Base-by-base conservation (phyloP, 129 eudicot species). In the Glebionis coronaria region DNA sequence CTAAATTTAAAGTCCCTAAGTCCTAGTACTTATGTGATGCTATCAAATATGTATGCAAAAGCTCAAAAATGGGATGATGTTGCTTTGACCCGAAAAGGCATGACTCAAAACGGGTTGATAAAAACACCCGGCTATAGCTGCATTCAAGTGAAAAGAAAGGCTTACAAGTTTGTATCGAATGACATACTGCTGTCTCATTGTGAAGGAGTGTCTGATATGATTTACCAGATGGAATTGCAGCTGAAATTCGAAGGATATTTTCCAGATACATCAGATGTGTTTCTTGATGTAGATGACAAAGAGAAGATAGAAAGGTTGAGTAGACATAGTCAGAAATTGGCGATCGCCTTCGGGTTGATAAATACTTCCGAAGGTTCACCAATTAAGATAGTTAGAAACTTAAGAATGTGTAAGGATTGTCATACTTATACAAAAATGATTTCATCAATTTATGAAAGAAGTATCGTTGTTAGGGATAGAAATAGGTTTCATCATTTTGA, bases 361-460 rank as follows among this genome's bases (percentile, higher is more conserved):
- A 75, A 81, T 55, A 82, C 89, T 21, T 47, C 88, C 52, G 40
- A 78, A 35, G 78, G 70, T 51, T 77, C 82, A 58, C 71, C 76
- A 2, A 66, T 91, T 50, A 85, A 88, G 62, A 83, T 91, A 77
- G 96, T 85, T 59, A 91, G 96, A 70, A 91, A 80, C 80, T 73
- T 83, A 77, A 83, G 87, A 69, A 88, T 85, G 96, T 91, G 98
- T 54, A 77, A 79, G 61, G 98, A 91, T 74, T 84, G 96, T 83
- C 98, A 91, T 68, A 68, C 80, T 28, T 91, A 79, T 76, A 83
- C 96, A 7, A 92, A 92, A 71, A 46, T 88, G 40, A 84, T 92
- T 46, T 88, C 98, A 9, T 75, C 47, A 46, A 79, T 92, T 60
- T 92, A 80, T 54, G 84, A 82, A 76, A 67, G 96, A 65, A 78